Evolutionary conservation across 176 grass and related monocot genomes (phyloP).

Genomic region (Neostapfia colusana): DNA sequence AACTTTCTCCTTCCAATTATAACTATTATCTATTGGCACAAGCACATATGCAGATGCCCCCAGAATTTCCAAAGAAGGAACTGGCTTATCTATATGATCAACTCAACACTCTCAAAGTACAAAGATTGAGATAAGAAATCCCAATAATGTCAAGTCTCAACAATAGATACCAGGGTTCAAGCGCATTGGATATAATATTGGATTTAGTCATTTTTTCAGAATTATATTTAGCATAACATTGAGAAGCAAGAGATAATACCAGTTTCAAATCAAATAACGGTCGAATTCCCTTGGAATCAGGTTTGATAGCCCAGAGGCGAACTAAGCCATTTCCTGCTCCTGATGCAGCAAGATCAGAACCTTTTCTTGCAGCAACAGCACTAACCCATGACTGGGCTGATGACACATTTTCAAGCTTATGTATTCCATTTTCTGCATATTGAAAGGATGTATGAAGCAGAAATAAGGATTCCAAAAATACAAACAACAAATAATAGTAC

Average conservation of each 20-base stretch:
- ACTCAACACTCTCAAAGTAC: conserved; percentile 2
- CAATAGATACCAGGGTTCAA: neutral
- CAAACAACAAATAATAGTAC: neutral
- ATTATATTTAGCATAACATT: neutral
- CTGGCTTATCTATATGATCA: neutral
- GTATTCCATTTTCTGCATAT: conserved; percentile 53
- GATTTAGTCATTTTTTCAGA: neutral
- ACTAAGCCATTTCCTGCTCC: conserved; percentile 75
- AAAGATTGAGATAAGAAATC: neutral
- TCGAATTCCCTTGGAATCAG: conserved; percentile 65
- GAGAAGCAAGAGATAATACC: conserved; percentile 42
- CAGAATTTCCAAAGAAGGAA: neutral
- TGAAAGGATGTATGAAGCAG: conserved; percentile 6
- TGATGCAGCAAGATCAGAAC: conserved; percentile 81
- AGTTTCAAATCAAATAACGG: conserved; percentile 56
- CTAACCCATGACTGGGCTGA: conserved; percentile 73
- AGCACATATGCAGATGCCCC: neutral
- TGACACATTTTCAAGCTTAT: conserved; percentile 37
- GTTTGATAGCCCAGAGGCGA: conserved; percentile 69
- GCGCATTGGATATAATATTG: neutral
- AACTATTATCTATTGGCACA: neutral
- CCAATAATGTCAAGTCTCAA: neutral
- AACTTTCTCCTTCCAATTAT: too few species aligned
- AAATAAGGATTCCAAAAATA: conserved; percentile 1
- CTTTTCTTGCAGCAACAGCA: conserved; percentile 68